Base-by-base conservation (phyloP, 768 basidiomycete species). In the Lepiota brunneoincarnata region DNA sequence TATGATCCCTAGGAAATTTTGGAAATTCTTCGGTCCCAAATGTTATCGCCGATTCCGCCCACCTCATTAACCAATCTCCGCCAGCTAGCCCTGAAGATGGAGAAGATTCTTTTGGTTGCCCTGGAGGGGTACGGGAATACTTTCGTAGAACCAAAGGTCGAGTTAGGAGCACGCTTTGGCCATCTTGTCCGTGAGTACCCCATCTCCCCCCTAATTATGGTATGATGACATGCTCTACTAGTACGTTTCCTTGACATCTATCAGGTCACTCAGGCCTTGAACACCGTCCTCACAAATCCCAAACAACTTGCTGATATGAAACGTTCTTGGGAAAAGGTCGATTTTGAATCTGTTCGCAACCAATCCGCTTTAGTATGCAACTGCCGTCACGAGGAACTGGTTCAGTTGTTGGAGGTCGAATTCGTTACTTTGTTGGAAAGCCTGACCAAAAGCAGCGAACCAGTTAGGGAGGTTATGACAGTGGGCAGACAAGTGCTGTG, bases 291-390 rank as follows among this genome's bases (percentile, higher is more conserved):
- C 47, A 89, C 87, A 34, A 93, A 91, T 67, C 87, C 84, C 69
- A 91, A 91, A 67, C 90, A 92, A 64, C 78, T 93, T 56, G 66
- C 75, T 3, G 91, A 93, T 58, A 93, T 94, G 90, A 86, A 87
- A 45, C 79, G 86, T 52, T 91, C 92, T 20, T 94, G 93, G 91
- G 76, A 81, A 57, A 89, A 89, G 68, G 83, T 94, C 40, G 90
- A 94, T 65, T 93, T 94, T 60, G 91, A 93, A 67, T 91, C 89
- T 24, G 90, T 94, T 51, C 82, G 91, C 57, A 93, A 94, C 63
- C 92, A 94, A 64, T 91, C 89, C n/a, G 92, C 92, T 15, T 73
- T 94, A 62, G 92, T 93, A 24, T 93, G 91, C 79, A 93, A 93
- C 65, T 93, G 92, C 67, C 87, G 92, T 45, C 91, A 93, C 60